Percentiles rank a stretch among this genome's conserved stretches.
These are phyloP conservation scores for Beauveria varroae DNA, from an alignment of 2,329 filamentous ascomycete species.

Conservation along the genomic window DNA sequence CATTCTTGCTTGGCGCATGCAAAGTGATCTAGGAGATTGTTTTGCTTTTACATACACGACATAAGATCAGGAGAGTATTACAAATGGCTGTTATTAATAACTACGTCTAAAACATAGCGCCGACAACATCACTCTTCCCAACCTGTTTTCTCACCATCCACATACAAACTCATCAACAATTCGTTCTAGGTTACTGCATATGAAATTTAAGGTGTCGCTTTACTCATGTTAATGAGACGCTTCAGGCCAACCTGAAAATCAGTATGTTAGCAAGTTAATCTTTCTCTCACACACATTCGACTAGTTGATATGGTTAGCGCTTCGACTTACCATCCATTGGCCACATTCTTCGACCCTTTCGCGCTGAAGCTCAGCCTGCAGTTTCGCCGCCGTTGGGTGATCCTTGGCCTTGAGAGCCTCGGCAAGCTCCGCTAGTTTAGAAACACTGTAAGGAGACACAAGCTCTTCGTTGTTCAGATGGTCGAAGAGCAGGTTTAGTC, in stretches of 20 bases:
- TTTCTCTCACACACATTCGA: too few species aligned
- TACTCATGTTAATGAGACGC: constrained; percentile 71
- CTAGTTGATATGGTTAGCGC: not conserved
- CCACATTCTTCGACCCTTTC: constrained; percentile 75
- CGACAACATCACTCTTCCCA: constrained; percentile 13
- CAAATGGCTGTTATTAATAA: constrained; percentile 14
- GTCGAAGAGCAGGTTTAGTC: constrained; percentile 89
- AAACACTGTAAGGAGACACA: constrained; percentile 70
- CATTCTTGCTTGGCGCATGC: not conserved
- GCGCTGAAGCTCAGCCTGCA: constrained; percentile 69
- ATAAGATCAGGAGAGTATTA: not conserved
- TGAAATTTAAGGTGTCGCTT: constrained; percentile 51
- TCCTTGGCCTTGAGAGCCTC: constrained; percentile 61
- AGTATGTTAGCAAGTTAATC: constrained; percentile 30
- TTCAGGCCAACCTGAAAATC: constrained; percentile 61
- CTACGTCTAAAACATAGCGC: constrained; percentile 15
- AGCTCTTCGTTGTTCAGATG: constrained; percentile 95
- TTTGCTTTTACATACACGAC: not conserved
- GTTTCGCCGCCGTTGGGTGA: constrained; percentile 56
- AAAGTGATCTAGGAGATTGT: not conserved
- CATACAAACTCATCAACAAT: constrained; percentile 16
- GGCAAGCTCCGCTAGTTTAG: constrained; percentile 56
- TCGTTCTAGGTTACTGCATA: constrained; percentile 13
- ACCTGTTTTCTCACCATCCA: constrained; percentile 20
- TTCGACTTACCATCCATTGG: constrained; percentile 71